Evolutionary conservation across 148 eudicot genomes (phyloP), one percentile per base, ranked within the genome.

Genomic region (Pouteria glomerata): DNA sequence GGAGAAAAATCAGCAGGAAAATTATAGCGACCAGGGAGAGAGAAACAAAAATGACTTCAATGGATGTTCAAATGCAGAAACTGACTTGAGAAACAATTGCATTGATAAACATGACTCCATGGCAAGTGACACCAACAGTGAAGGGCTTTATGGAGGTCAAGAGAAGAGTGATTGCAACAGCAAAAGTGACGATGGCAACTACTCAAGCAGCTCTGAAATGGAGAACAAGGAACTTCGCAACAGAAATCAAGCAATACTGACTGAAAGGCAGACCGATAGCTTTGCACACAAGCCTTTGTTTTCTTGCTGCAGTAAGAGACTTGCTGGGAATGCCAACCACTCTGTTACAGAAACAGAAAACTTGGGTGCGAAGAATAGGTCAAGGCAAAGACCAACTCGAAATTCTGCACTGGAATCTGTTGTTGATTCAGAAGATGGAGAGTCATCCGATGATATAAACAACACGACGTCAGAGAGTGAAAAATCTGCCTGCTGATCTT

Each of bases 311-410:
- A 84, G 85, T 63, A 77, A 73, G 48, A 80, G 82, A 72, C 75
- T 83, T 60, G 84, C 85, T 19, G 71, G 79, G 68, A 41, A 53
- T 74, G 71, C 77, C 71, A 77, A 57, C 26, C 72, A 34, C 69
- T 39, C 75, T 68, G 71, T 27, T 66, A 33, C 63, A 56, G 75
- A 79, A 76, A 60, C 72, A 62, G 73, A 70, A 71, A 84, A 73
- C 61, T 62, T 63, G 6, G 85, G 84, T 73, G 78, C 87, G 19
- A 92, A 89, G 71, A 87, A 82, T 66, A 79, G 88, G 63, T 50
- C 78, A 33, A 81, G 91, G 71, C 91, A 90, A 71, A 81, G 91
- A 63, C 93, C 89, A 70, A 85, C 81, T 10, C 79, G 82, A 21
- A 94, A 89, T 71, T 71, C 85, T 37, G 89, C 91, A 63, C 59